Percentiles rank a stretch among this genome's conserved stretches.
phyloP scores from a whole-genome alignment of 208 protist genomes.

The Leptomonas pyrrhocoris region DNA sequence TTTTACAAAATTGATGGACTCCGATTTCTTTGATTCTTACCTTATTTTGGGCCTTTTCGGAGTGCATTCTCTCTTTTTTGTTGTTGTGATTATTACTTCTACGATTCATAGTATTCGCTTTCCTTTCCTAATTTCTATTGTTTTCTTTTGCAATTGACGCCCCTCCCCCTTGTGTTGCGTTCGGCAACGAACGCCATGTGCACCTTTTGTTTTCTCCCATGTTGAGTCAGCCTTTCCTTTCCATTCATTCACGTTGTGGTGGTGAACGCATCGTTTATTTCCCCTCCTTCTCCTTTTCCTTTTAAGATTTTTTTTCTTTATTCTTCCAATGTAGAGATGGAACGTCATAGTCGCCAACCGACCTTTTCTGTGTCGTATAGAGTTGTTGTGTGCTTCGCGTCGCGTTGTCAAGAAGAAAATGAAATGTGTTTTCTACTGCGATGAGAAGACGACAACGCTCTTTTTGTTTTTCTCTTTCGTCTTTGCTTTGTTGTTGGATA shows the following conservation, averaged over 20 bases:
- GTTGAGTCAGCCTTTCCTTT: not conserved
- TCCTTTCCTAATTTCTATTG: conserved; percentile 2
- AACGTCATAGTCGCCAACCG: not conserved
- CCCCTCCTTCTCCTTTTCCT: no score
- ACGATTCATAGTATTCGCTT: not conserved
- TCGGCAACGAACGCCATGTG: no score
- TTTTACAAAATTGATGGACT: not conserved
- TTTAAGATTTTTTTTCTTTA: no score
- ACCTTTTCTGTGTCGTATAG: not conserved
- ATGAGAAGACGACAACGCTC: not conserved
- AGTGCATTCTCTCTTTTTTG: not conserved
- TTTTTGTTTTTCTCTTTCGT: not conserved
- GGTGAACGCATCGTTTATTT: no score
- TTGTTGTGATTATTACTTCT: not conserved
- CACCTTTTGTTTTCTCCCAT: not conserved
- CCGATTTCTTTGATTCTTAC: not conserved
- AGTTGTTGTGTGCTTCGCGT: not conserved
- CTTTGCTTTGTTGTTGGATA: not conserved
- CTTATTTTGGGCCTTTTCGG: no score
- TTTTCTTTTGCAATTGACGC: conserved; percentile 1
- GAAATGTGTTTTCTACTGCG: not conserved
- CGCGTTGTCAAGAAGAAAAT: no score
- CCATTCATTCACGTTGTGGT: no score
- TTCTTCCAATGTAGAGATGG: no score
- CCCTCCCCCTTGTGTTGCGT: no score